Evolutionary conservation across 2,329 filamentous ascomycete species (phyloP).

Genomic region (Chaetomium sp.): DNA sequence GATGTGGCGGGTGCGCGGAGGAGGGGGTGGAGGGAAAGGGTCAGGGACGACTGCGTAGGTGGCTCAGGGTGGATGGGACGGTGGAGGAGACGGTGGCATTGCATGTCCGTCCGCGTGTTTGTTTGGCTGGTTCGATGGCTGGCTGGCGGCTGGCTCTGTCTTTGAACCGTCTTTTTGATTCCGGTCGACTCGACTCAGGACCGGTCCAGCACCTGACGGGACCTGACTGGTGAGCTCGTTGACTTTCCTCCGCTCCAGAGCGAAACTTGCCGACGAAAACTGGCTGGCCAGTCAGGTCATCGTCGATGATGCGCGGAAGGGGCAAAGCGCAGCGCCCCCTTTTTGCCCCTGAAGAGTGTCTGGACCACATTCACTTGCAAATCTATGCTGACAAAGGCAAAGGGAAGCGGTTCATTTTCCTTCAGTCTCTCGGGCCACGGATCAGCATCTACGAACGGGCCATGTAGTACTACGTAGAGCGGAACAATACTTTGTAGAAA

Average conservation of each 20-base stretch:
- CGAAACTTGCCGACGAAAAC: neutral
- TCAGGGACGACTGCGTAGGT: slow-evolving; percentile 5
- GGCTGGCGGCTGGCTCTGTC: neutral
- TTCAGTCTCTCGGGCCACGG: neutral
- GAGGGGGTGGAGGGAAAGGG: neutral
- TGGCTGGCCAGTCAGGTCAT: neutral
- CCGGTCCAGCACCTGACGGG: neutral
- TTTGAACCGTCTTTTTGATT: slow-evolving; percentile 1
- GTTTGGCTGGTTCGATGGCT: neutral
- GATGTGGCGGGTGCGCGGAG: slow-evolving; percentile 8
- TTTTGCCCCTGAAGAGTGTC: no score
- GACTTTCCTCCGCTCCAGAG: neutral
- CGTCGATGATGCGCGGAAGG: neutral
- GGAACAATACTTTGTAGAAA: neutral
- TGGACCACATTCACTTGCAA: neutral
- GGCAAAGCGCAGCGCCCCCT: neutral
- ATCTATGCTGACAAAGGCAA: neutral
- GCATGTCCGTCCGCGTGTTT: neutral
- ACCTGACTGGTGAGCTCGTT: neutral
- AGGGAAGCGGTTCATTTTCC: neutral
- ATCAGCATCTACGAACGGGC: neutral
- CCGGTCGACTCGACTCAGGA: slow-evolving; percentile 7
- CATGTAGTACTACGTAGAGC: neutral
- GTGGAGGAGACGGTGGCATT: slow-evolving; percentile 10
- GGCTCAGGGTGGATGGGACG: slow-evolving; percentile 20